Percentiles rank a stretch among this genome's conserved stretches.
phyloP scores from a whole-genome alignment of 805 yeast genomes.

The Wickerhamiella hasegawae region DNA sequence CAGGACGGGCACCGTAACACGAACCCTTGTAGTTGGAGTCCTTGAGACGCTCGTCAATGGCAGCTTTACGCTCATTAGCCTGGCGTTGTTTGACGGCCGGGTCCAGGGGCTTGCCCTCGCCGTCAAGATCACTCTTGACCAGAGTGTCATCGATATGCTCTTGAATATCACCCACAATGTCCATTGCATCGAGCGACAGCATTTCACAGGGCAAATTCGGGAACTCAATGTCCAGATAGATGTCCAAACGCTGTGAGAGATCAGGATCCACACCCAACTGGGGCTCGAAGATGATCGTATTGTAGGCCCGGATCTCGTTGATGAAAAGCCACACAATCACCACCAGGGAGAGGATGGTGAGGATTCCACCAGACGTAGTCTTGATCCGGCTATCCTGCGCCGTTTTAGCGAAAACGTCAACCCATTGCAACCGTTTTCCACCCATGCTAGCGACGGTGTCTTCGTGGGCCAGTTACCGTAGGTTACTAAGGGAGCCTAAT shows the following conservation, averaged over 20 bases:
- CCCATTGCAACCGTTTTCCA: conserved; percentile 9
- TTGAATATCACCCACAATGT: conserved; percentile 72
- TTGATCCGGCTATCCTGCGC: conserved; percentile 84
- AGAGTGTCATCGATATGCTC: conserved; percentile 62
- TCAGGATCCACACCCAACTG: conserved; percentile 65
- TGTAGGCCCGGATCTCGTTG: conserved; percentile 65
- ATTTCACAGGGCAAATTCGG: conserved; percentile 73
- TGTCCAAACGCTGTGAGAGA: conserved; percentile 56
- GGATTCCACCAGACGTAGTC: conserved; percentile 80
- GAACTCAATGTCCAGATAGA: conserved; percentile 69
- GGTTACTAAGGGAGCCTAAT: too few relatives aligned
- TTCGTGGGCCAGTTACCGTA: too few relatives aligned
- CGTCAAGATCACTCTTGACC: conserved; percentile 45
- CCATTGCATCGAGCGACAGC: conserved; percentile 73
- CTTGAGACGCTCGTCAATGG: conserved; percentile 14
- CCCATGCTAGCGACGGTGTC: conserved; percentile 2
- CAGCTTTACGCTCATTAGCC: conserved; percentile 18
- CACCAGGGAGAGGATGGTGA: conserved; percentile 54
- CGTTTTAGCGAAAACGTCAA: conserved; percentile 84
- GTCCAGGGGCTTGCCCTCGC: conserved; percentile 33
- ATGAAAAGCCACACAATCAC: conserved; percentile 46
- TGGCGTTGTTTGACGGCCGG: conserved; percentile 29
- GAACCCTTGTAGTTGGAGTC: conserved; percentile 60
- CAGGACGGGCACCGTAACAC: conserved; percentile 69
- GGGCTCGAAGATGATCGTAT: conserved; percentile 52